A percentile compares a stretch with the other conserved stretches of the same genome.
Conservation (phyloP, 768 basidiomycete species). For the Boletus pseudo-olivaceus region DNA sequence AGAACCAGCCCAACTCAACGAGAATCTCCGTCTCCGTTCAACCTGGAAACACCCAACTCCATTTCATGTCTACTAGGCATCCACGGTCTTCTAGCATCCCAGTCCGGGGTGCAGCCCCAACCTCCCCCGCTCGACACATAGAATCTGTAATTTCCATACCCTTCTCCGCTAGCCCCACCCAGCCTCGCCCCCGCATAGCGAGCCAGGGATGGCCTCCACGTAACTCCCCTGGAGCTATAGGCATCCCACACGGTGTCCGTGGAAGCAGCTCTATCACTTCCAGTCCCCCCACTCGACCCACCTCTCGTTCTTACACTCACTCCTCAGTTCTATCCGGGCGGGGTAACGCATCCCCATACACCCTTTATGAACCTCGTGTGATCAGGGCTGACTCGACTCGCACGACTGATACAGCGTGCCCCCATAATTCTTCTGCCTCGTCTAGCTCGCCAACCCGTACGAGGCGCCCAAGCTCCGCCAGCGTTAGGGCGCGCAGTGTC, state of each 20-base stretch:
- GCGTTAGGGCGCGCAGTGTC: slow-evolving; percentile 22
- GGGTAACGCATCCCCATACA: slow-evolving; percentile 28
- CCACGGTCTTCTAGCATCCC: slow-evolving; percentile 67
- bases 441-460: slow-evolving; percentile 43
- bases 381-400: slow-evolving; percentile 53
- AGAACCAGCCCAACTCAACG: neutral
- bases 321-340: slow-evolving; percentile 32
- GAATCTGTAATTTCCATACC: slow-evolving; percentile 67
- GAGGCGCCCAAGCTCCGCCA: slow-evolving; percentile 44
- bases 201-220: slow-evolving; percentile 32
- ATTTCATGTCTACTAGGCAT: slow-evolving; percentile 46
- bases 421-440: slow-evolving; percentile 35
- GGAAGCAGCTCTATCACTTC: slow-evolving; percentile 31
- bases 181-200: slow-evolving; percentile 39
- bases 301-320: slow-evolving; percentile 44
- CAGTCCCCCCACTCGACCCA: slow-evolving; percentile 38
- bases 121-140: slow-evolving; percentile 53
- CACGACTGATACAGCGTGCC: slow-evolving; percentile 41
- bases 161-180: slow-evolving; percentile 36
- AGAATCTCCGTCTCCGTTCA: neutral
- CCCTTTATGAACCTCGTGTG: slow-evolving; percentile 61
- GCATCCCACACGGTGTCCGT: slow-evolving; percentile 39
- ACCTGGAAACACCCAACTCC: neutral
- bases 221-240: slow-evolving; percentile 31
- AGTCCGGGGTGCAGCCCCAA: slow-evolving; percentile 45